phyloP scores from a whole-genome alignment of 2,329 filamentous ascomycete species.

The Pseudogymnoascus sp. region DNA sequence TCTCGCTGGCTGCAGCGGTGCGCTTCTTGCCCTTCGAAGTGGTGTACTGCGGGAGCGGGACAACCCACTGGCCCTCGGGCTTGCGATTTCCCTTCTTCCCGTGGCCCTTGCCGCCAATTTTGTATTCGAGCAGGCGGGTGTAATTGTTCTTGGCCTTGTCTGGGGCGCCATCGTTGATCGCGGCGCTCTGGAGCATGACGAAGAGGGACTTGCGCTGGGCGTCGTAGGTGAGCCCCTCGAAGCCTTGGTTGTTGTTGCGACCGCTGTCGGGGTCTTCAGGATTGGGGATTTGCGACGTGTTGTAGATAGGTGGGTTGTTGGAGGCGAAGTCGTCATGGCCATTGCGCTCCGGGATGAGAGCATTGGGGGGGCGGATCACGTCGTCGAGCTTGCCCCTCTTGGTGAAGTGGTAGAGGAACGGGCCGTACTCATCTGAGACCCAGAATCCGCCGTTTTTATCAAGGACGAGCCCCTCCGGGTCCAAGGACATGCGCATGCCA shows the following conservation, averaged over 20 bases:
- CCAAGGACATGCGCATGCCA: conserved; percentile 50
- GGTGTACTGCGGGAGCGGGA: conserved; percentile 52
- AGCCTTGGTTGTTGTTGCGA: conserved; percentile 65
- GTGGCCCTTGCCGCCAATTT: conserved; percentile 39
- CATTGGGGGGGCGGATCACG: conserved; percentile 57
- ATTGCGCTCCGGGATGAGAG: conserved; percentile 57
- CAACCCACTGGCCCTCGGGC: conserved; percentile 46
- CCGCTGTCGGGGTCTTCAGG: conserved; percentile 53
- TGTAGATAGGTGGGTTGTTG: conserved; percentile 53
- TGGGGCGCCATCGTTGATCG: conserved; percentile 52
- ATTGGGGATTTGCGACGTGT: conserved; percentile 31
- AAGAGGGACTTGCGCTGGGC: conserved; percentile 56
- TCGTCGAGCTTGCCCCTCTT: conserved; percentile 47
- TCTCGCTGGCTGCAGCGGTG: conserved; percentile 59
- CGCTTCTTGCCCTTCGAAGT: conserved; percentile 35
- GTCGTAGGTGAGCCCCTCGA: conserved; percentile 59
- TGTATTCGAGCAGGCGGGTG: conserved; percentile 56
- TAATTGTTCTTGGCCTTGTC: conserved; percentile 47
- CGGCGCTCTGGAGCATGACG: conserved; percentile 56
- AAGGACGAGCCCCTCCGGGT: conserved; percentile 59
- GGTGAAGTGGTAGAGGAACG: conserved; percentile 60
- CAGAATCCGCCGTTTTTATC: conserved; percentile 54
- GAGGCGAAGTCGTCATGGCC: conserved; percentile 53
- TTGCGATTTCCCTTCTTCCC: background rate
- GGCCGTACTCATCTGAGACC: conserved; percentile 63